Evolutionary conservation across 306 rosid species (phyloP), one percentile per base, ranked within the genome.

Genomic region (Senna siamea): DNA sequence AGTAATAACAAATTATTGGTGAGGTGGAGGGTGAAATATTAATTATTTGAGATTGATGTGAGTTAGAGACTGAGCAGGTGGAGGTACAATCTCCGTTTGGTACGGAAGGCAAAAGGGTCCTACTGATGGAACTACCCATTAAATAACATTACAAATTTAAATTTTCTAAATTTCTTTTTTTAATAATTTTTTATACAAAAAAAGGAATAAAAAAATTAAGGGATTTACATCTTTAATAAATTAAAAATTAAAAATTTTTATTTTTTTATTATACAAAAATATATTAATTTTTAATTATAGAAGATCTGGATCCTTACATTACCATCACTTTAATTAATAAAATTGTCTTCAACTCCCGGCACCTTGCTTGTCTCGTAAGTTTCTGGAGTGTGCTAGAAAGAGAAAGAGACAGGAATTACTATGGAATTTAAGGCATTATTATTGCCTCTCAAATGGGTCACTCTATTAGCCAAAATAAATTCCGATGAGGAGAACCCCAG

Each of bases 11-110:
- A 26, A 23, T 72, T 72, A 10, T 7, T 53, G 70, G 68, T 66
- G 79, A 73, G 78, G 51, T 37, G 69, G 82, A 59, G 46, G 48
- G 76, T 70, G 79, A 72, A 80, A 54, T 52, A 56, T 74, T 59
- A 69, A 74, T 74, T 38, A 74, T 76, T 35, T 17, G 77, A 75
- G 68, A 44, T 63, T 22, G 34, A 48, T 26, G 64, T 28, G 17
- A 30, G 72, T 54, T 40, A 50, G 40, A 4, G 15, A 26, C 17
- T 37, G 44, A 20, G 66, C 43, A 73, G 77, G 64, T 53, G 28
- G 50, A 68, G 20, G 30, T 66, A 43, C 62, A 60, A 43, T 67
- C 61, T 61, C n/a, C 18, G 22, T 66, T 70, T 35, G 0, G 76
- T 79, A 71, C 74, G 76, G 71, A 28, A 5, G 3, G 26, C 1